Base-by-base conservation (phyloP, 805 yeast species). In the Starmera amethionina region DNA sequence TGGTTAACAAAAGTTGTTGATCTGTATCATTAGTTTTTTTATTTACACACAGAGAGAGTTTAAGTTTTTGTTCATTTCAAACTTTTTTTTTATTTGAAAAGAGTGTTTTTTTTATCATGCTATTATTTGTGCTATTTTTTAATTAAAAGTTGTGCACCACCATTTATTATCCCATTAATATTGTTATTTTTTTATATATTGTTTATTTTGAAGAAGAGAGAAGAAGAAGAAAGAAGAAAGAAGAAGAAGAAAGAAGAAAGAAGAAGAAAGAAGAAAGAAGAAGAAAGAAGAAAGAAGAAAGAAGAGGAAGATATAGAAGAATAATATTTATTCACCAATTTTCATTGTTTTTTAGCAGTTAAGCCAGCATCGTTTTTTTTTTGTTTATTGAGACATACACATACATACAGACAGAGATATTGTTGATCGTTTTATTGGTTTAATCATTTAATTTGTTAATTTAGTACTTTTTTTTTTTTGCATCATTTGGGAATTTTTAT, bases 401-500 rank as follows among this genome's bases (percentile, higher is more conserved):
- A 30, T 7, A 14, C n/a, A 30, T 13, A n/a, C 15, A 14, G 8
- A 30, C 32, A 30, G 4, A 14, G 3, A 30, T 30, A 13, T 15
- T 29, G 14, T n/a, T 34, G n/a, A 27, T 34, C 34, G 35, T 32
- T 27, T 32, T 30, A 18, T 28, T 30, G 16, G 38, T 40, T 36
- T 30, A 16, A 29, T 35, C 27, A 22, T 14, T 35, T 32, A 28
- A 16, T 30, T 14, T 28, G 18, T 18, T 30, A 25, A 34, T 27
- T n/a, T 25, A 19, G 6, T 19, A 22, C 19, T 18, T 8, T 36
- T 36, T 11, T 11, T 8, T n/a, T 15, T 19, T 12, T 30, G 27
- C 27, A 22, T 22, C 19, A 35, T 18, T 35, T n/a, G 30, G 19
- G 19, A 16, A 28, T 35, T 25, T n/a, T 18, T 12, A 30, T 11